Evolutionary conservation across 2,329 filamentous ascomycete genomes (phyloP).

Genomic region (Cryphonectria naterciae): DNA sequence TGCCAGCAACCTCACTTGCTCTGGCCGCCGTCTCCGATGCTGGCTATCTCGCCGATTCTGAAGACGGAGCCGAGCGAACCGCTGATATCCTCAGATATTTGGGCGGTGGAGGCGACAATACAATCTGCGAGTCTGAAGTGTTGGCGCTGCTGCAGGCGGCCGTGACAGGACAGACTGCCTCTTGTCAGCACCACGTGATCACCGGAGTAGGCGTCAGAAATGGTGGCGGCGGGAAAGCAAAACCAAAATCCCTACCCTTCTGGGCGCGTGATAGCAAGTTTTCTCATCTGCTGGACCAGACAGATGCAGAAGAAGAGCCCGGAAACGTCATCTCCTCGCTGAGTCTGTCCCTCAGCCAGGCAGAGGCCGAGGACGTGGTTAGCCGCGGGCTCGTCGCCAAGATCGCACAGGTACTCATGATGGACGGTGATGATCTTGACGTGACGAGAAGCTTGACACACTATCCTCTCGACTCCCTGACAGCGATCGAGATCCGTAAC

Average conservation of each 20-base stretch:
- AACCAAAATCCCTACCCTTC: constrained; percentile 44
- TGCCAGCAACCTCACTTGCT: constrained; percentile 49
- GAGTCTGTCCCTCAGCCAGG: constrained; percentile 46
- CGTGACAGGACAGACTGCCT: constrained; percentile 47
- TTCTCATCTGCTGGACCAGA: constrained; percentile 46
- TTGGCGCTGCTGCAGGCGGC: constrained; percentile 57
- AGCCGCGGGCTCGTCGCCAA: constrained; percentile 53
- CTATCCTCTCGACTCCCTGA: constrained; percentile 53
- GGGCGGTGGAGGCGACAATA: constrained; percentile 47
- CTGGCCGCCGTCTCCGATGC: constrained; percentile 55
- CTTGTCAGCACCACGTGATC: constrained; percentile 55
- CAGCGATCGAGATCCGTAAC: constrained; percentile 56
- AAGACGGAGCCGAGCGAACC: constrained; percentile 50
- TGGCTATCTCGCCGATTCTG: constrained; percentile 51
- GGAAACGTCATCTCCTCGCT: constrained; percentile 38
- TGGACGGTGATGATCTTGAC: constrained; percentile 53
- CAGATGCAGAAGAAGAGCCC: constrained; percentile 38
- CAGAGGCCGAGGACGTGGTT: constrained; percentile 52
- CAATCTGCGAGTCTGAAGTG: constrained; percentile 57
- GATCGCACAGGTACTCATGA: constrained; percentile 53
- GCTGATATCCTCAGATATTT: constrained; percentile 46
- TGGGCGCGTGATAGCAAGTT: constrained; percentile 61
- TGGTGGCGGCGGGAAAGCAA: constrained; percentile 29
- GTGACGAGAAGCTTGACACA: constrained; percentile 46
- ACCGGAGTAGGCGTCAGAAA: constrained; percentile 56